Evolutionary conservation across 2,329 filamentous ascomycete genomes (phyloP).

Genomic region (Pseudogymnoascus sp.): DNA sequence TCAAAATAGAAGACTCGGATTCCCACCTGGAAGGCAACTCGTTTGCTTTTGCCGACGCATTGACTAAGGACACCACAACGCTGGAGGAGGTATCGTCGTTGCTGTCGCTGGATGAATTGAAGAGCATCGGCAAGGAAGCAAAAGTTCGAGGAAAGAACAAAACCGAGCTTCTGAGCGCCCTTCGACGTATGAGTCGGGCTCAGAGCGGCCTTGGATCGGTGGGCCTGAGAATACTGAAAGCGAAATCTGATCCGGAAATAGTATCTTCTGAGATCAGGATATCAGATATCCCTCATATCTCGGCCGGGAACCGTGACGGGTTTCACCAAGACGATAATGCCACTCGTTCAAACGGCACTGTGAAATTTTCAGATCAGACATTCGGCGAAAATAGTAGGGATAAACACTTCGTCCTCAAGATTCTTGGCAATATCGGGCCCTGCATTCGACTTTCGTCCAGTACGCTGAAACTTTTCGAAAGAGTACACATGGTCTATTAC

Average conservation of each 20-base stretch:
- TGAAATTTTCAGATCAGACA: background rate
- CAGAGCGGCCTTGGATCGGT: constrained; percentile 68
- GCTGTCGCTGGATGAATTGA: constrained; percentile 81
- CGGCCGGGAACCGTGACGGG: no score
- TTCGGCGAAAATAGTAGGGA: constrained; percentile 51
- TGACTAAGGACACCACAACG: constrained; percentile 61
- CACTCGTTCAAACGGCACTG: background rate
- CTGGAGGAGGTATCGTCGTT: constrained; percentile 78
- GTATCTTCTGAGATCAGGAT: background rate
- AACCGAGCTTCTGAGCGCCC: constrained; percentile 62
- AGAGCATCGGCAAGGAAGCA: constrained; percentile 71
- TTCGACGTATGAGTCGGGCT: constrained; percentile 63
- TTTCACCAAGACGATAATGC: background rate
- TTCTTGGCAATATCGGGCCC: constrained; percentile 66
- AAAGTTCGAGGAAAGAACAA: constrained; percentile 87
- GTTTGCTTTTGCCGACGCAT: constrained; percentile 76
- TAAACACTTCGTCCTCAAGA: constrained; percentile 66
- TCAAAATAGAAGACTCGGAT: constrained; percentile 12
- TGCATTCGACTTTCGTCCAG: constrained; percentile 71
- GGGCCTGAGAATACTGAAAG: constrained; percentile 49
- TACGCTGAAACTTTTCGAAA: constrained; percentile 75
- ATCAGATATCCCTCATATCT: background rate
- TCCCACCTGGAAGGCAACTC: constrained; percentile 32
- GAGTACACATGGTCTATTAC: constrained; percentile 93
- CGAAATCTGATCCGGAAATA: background rate